phyloP scores from a whole-genome alignment of 1,284 basidiomycete species.

The Boletus mariae region DNA sequence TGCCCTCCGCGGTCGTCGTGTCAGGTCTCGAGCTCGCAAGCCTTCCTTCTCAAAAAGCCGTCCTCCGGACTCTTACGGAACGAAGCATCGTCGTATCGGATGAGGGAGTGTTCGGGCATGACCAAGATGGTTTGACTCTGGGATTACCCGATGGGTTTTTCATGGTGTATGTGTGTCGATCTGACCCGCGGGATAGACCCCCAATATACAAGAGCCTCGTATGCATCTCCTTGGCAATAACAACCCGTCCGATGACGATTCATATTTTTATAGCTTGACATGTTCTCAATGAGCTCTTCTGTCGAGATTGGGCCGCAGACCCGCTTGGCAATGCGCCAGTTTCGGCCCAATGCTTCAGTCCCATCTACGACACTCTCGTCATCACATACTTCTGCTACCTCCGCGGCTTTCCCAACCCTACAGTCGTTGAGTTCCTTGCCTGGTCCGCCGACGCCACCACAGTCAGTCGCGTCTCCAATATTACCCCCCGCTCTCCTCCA shows the following conservation, averaged over 20 bases:
- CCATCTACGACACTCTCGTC: slow-evolving; percentile 21
- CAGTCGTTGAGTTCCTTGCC: slow-evolving; percentile 13
- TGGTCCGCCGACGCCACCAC: slow-evolving; percentile 21
- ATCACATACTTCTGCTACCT: slow-evolving; percentile 26
- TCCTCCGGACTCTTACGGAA: slow-evolving; percentile 53
- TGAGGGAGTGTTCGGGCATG: slow-evolving; percentile 27
- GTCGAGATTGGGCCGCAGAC: slow-evolving; percentile 43
- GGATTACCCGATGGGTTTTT: slow-evolving; percentile 69
- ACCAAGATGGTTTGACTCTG: slow-evolving; percentile 39
- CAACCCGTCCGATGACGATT: background rate
- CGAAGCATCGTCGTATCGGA: slow-evolving; percentile 48
- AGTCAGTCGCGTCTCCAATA: slow-evolving; percentile 22
- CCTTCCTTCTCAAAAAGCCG: slow-evolving; percentile 53
- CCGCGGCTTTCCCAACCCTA: slow-evolving; percentile 20
- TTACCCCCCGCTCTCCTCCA: slow-evolving; percentile 40
- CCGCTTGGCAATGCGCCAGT: slow-evolving; percentile 38
- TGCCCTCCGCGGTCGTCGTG: slow-evolving; percentile 65
- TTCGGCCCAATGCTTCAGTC: slow-evolving; percentile 27
- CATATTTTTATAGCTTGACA: slow-evolving; percentile 54
- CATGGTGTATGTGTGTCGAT: slow-evolving; percentile 65
- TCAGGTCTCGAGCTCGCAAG: slow-evolving; percentile 64
- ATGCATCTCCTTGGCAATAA: slow-evolving; percentile 23
- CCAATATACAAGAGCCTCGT: slow-evolving; percentile 61
- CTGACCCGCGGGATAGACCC: slow-evolving; percentile 60
- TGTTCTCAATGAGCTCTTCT: slow-evolving; percentile 70